Conservation (phyloP, 2,329 filamentous ascomycete species). For the Colletotrichum acutatum region DNA sequence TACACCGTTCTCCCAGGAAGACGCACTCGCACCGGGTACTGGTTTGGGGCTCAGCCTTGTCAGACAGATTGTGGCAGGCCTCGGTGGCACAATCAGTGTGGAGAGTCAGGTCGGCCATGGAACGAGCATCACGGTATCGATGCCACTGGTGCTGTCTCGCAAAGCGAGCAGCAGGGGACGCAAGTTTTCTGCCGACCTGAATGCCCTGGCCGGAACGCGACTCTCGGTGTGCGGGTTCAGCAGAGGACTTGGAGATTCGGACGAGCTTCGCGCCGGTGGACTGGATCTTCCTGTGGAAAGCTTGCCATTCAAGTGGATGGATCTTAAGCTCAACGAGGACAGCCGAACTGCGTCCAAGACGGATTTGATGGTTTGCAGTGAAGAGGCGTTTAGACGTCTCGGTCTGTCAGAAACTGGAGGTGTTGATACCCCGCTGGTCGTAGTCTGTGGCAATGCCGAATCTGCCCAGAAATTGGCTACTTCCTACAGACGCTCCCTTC, state of each 20-base stretch:
- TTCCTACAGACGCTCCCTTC: constrained; percentile 19
- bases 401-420: constrained; percentile 34
- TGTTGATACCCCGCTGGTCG: constrained; percentile 30
- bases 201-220: not conserved
- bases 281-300: constrained; percentile 40
- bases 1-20: constrained; percentile 70
- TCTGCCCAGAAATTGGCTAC: constrained; percentile 34
- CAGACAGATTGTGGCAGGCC: constrained; percentile 62
- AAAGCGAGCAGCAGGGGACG: constrained; percentile 5
- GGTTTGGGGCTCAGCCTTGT: constrained; percentile 73
- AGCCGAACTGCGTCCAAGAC: constrained; percentile 16
- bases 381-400: constrained; percentile 38
- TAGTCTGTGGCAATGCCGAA: constrained; percentile 37
- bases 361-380: constrained; percentile 43
- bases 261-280: constrained; percentile 35
- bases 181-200: constrained; percentile 31
- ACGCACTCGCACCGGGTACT: constrained; percentile 65
- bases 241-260: constrained; percentile 39
- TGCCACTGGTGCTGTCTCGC: constrained; percentile 48
- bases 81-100: constrained; percentile 67
- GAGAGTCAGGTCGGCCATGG: constrained; percentile 62
- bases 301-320: constrained; percentile 45
- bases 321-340: constrained; percentile 41
- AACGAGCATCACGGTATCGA: constrained; percentile 60
- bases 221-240: constrained; percentile 26